Conservation (phyloP, 257 asterid species). For the Ehretia macrophylla region DNA sequence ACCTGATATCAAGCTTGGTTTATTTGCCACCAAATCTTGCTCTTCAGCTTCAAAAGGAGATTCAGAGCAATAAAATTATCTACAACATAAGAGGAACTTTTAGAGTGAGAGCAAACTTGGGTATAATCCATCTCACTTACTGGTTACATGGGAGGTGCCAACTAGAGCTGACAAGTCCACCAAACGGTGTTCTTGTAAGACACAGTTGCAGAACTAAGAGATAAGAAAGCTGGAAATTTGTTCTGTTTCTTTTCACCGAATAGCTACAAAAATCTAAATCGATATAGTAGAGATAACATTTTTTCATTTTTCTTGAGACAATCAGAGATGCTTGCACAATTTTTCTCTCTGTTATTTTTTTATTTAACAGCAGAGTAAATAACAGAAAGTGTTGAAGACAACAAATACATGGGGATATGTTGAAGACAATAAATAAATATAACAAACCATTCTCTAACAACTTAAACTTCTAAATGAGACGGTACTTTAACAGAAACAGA, state of each 20-base stretch:
- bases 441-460: too few relatives aligned
- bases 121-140: conserved; percentile 58
- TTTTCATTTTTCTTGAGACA: too few relatives aligned
- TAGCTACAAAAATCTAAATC: too few relatives aligned
- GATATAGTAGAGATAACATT: too few relatives aligned
- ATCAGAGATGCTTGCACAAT: too few relatives aligned
- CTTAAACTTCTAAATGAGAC: too few relatives aligned
- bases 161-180: conserved; percentile 84
- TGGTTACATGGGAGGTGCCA: conserved; percentile 67
- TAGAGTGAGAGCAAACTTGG: conserved; percentile 51
- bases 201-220: conserved; percentile 71
- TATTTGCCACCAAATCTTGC: conserved; percentile 54
- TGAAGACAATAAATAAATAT: too few relatives aligned
- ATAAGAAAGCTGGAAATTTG: conserved; percentile 19
- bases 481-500: too few relatives aligned
- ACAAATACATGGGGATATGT: too few relatives aligned
- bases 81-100: conserved; percentile 59
- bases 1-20: conserved; percentile 57
- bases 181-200: conserved; percentile 50
- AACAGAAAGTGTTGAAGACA: too few relatives aligned
- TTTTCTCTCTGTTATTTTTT: too few relatives aligned
- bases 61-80: conserved; percentile 47
- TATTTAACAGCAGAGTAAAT: too few relatives aligned
- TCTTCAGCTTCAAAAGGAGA: conserved; percentile 61
- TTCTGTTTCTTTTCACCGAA: conserved; percentile 2